Evolutionary conservation across 768 basidiomycete species (phyloP), one percentile per base, ranked within the genome.

Genomic region (Hebeloma cylindrosporum): DNA sequence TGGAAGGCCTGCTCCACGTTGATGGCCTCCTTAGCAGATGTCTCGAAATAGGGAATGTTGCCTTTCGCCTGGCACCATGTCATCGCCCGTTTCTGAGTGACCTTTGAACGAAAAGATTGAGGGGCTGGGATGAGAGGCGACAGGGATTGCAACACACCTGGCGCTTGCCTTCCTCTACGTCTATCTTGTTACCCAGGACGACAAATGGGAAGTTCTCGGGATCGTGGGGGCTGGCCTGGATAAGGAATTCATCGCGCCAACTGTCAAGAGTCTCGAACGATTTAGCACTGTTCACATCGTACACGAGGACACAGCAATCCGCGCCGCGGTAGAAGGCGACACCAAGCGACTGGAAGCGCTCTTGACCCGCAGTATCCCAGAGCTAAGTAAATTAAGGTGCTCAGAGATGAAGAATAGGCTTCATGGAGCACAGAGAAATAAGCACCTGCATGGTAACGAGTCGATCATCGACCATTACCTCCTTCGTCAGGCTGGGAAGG

Each of bases 1-100:
- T 96, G 94, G 83, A 99, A 99, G 3, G 95, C 96, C 66, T 98
- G 95, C 65, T 99, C 96, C 43, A 99, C 96, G 60, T 99, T 99
- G 77, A 98, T 97, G 8, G 96, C 95, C 69, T 99, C 96, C 71
- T 99, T 99, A 29, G 96, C 96, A 7, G 96, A 99, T 4, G 96
- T 98, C 74, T 99, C 96, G 65, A 98, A 99, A 71, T 98, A 99
- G 21, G 96, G 96, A 53, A 99, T 97, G 69, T 98, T 98, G 63
- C 95, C 95, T 73, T 98, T 98, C 47, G 94, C 87, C 60, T 98
- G 94, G 66, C 96, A 99, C 96, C 96, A 99, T 3, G 95, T 92
- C 93, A 98, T 97, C 13, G 96, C 95, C 31, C 95, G 88, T 66
- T 99, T 99, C 84, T 99, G 95, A 7, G 93, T 92, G 20, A 99